These are phyloP conservation scores for Alternaria viburni DNA, from an alignment of 2,329 filamentous ascomycete species.

Conservation along the genomic window DNA sequence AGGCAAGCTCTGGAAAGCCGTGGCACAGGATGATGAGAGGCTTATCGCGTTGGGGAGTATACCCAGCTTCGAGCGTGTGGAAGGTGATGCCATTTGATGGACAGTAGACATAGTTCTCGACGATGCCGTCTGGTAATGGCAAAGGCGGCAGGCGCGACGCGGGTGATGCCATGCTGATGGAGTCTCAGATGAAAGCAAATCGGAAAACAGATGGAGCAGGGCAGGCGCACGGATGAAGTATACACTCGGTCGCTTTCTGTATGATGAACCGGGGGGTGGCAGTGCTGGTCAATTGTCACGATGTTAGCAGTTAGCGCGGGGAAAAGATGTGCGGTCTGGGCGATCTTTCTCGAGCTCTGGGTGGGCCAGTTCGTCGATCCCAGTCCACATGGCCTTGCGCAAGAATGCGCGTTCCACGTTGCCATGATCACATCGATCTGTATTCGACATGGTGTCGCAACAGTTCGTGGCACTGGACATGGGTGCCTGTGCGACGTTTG, in stretches of 20 bases:
- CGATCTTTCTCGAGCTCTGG: not conserved
- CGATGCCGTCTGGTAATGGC: conserved; percentile 62
- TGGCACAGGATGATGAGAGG: conserved; percentile 69
- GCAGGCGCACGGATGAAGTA: not conserved
- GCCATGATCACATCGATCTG: not conserved
- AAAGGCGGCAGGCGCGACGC: conserved; percentile 49
- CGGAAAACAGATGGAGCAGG: not conserved
- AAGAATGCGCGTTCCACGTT: not conserved
- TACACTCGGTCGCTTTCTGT: not conserved
- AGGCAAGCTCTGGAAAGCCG: conserved; percentile 73
- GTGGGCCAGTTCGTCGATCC: conserved; percentile 1
- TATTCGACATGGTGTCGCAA: not conserved
- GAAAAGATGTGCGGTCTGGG: not conserved
- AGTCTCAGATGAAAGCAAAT: not conserved
- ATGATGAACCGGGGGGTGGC: not conserved
- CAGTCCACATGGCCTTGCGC: not conserved
- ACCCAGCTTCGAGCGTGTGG: conserved; percentile 65
- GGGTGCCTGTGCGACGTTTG: not conserved
- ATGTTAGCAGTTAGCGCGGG: not conserved
- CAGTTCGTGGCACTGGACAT: not conserved
- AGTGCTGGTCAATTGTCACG: not conserved
- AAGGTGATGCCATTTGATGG: conserved; percentile 63
- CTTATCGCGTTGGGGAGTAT: conserved; percentile 45
- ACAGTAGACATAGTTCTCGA: conserved; percentile 64
- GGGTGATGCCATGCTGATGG: conserved; percentile 1